Base-by-base conservation (phyloP, 2,329 filamentous ascomycete species). In the Zasmidium citrigriseum region DNA sequence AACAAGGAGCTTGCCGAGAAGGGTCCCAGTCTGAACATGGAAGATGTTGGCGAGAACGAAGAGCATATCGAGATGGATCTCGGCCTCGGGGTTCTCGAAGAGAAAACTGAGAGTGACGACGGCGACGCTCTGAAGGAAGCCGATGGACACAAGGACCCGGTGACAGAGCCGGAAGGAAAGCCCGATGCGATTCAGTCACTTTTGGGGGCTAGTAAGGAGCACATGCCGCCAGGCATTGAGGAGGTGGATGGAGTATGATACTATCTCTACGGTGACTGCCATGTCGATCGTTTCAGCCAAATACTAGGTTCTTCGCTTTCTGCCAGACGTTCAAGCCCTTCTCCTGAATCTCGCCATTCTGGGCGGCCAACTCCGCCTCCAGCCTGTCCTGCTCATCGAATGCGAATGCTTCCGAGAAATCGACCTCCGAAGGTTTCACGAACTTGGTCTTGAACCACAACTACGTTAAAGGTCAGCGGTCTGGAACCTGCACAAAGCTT, bases 1-100 rank as follows among this genome's bases (percentile, higher is more conserved):
- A 73, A 74, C 47, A 59, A 52, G n/a, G 53, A 67, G 46, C 60
- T 73, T 18, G 61, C 53, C 24, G 46, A 60, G 18, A 61, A 62
- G 16, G 69, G 67, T 7, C 53, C 57, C 12, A 64, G 56, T n/a
- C 34, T 64, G 20, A 70, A 57, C 54, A 68, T 74, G 60, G 71
- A 73, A 62, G 64, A 68, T 38, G 70, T 73, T 11, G 64, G 64
- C 25, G 72, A 73, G 1, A 68, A 59, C 4, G 67, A 70, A 52
- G 63, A 64, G 54, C 68, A 73, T 59, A 73, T 74, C 49, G 72
- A 73, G 64, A 73, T 74, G 71, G 63, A 70, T 46, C 60, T 74
- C 9, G 71, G 71, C 2, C 57, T 74, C 4, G 72, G 72, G 7
- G 70, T 74, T 34, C 49, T 74, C 38, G 70, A 74, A 60, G 64